Conservation (phyloP, 192 early-diverging fungal genomes). For the Dimargaris cristalligena region DNA sequence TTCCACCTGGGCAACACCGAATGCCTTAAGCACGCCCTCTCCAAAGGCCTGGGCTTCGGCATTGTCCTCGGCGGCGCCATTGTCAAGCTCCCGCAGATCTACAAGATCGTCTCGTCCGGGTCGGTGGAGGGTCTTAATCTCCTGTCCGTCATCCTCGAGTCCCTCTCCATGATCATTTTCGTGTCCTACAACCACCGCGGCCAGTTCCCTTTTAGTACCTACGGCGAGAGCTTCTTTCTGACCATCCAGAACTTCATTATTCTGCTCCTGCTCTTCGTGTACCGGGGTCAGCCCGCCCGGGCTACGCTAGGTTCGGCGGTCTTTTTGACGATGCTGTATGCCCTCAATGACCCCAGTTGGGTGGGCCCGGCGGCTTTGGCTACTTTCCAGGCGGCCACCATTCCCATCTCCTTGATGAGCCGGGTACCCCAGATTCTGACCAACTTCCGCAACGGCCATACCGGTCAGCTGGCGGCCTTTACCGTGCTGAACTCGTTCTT, state of each 20-base stretch:
- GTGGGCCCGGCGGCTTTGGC: constrained; percentile 33
- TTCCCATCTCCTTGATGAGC: constrained; percentile 60
- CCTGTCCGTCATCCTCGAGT: constrained; percentile 65
- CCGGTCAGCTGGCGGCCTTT: constrained; percentile 83
- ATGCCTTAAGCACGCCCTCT: constrained; percentile 69
- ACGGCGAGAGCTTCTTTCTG: constrained; percentile 72
- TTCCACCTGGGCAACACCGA: constrained; percentile 46
- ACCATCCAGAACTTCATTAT: constrained; percentile 71
- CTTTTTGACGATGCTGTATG: constrained; percentile 28
- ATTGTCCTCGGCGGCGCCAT: constrained; percentile 86
- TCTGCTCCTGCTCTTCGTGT: constrained; percentile 42
- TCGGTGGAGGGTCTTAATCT: constrained; percentile 72
- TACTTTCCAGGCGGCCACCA: constrained; percentile 52
- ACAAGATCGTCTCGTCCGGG: constrained; percentile 59
- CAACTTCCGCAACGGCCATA: constrained; percentile 66
- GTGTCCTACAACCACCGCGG: constrained; percentile 77
- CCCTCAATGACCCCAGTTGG: constrained; percentile 31
- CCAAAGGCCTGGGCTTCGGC: constrained; percentile 84
- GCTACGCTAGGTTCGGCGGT: constrained; percentile 17
- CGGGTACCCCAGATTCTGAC: constrained; percentile 81
- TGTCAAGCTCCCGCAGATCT: constrained; percentile 91
- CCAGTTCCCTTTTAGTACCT: constrained; percentile 77
- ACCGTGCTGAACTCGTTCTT: constrained; percentile 77
- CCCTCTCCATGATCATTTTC: constrained; percentile 53
- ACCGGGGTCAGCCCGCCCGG: constrained; percentile 26